Base-by-base conservation (phyloP, 1,284 basidiomycete species). In the Microbotryum intermedium region DNA sequence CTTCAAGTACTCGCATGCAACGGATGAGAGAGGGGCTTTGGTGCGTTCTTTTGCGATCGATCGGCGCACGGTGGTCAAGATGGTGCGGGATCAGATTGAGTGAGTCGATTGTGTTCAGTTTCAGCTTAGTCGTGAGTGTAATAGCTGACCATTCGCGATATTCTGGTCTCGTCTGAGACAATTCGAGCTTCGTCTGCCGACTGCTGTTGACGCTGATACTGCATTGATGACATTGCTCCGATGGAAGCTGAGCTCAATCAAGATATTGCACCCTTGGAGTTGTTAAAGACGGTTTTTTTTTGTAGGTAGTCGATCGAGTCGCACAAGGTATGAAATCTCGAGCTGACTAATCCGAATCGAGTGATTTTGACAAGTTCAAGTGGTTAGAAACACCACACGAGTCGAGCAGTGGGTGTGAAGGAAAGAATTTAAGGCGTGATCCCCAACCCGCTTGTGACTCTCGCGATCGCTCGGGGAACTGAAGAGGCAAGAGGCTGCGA, bases 131-230 rank as follows among this genome's bases (percentile, higher is more conserved):
- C 5, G 23, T 0, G 20, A 13, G 6, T 21, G 10, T 48, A 42
- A 23, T 9, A 52, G 29, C 39, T 52, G 13, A 29, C 4, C 9
- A 2, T 6, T 48, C 39, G 7, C 23, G 7, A 6, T 4, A 9
- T 8, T 18, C 7, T 42, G 1, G 16, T 34, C 34, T 11, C 16
- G 10, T 48, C 46, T 48, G 11, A 60, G 60, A 13, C 55, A 62
- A 0, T 65, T 62, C 48, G 64, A 65, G 50, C 53, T 65, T 3
- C 55, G 60, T 5, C 53, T 65, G 20, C 64, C 64, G 29, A 65
- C 64, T 1, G 53, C 58, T 6, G 60, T 65, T 2, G 64, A 65
- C 42, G 60, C 64, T 2, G 51, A 59, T n/a, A n/a, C n/a, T n/a
- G n/a, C 11, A 50, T 62, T 25, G 46, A 10, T 50, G 50, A 59